Conservation (phyloP, 1,284 basidiomycete species). For the Leccinum cinnamomeum region DNA sequence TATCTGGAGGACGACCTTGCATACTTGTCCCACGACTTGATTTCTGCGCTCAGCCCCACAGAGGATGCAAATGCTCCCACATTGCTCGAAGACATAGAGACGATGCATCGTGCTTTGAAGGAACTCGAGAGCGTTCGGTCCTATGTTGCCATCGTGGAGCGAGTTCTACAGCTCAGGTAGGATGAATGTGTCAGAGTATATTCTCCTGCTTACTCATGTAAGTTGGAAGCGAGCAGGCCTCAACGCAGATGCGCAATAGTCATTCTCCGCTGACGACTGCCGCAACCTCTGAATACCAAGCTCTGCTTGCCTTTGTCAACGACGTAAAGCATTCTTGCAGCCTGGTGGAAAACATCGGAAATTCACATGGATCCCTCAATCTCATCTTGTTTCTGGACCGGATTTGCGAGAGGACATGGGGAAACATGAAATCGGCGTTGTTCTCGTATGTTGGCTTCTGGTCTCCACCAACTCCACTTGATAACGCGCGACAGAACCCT, state of each 20-base stretch:
- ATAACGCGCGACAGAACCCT: slow-evolving; percentile 49
- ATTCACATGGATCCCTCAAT: slow-evolving; percentile 44
- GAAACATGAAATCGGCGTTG: slow-evolving; percentile 63
- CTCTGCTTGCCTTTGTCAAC: slow-evolving; percentile 59
- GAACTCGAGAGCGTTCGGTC: slow-evolving; percentile 73
- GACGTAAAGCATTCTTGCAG: slow-evolving; percentile 45
- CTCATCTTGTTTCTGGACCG: slow-evolving; percentile 58
- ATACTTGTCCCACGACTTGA: slow-evolving; percentile 64
- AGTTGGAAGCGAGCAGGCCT: slow-evolving; percentile 53
- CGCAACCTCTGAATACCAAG: slow-evolving; percentile 58
- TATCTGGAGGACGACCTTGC: slow-evolving; percentile 74
- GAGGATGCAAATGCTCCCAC: slow-evolving; percentile 52
- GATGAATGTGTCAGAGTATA: slow-evolving; percentile 25
- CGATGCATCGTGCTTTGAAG: slow-evolving; percentile 67
- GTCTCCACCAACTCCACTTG: neutral
- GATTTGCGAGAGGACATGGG: slow-evolving; percentile 71
- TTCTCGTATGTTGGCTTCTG: slow-evolving; percentile 52
- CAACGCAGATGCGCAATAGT: slow-evolving; percentile 45
- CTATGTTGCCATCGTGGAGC: slow-evolving; percentile 76
- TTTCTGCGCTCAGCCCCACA: slow-evolving; percentile 48
- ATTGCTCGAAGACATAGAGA: slow-evolving; percentile 79
- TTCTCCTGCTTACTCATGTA: slow-evolving; percentile 17
- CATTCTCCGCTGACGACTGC: slow-evolving; percentile 43
- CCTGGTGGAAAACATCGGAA: slow-evolving; percentile 43
- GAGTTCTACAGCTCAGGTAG: slow-evolving; percentile 72